Evolutionary conservation across 106 monocot genomes (phyloP).

Genomic region (Dactylorhiza incarnata): DNA sequence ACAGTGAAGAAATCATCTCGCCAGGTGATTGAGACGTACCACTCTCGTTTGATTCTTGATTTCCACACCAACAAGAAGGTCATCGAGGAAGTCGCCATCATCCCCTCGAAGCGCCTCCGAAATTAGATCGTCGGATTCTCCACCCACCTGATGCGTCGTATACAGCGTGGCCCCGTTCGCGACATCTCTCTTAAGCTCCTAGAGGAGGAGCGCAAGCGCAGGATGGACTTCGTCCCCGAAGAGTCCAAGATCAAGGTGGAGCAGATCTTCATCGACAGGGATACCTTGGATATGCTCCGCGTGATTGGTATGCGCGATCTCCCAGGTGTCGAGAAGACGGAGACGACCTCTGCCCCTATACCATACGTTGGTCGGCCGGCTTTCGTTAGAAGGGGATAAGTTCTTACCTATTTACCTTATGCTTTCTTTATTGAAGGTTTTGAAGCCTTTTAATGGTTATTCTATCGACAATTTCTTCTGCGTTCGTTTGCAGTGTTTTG

Average conservation of each 20-base stretch:
- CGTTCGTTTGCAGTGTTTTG: too few species aligned
- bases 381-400: background rate
- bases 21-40: constrained; percentile 21
- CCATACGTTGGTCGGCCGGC: background rate
- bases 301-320: constrained; percentile 19
- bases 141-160: constrained; percentile 26
- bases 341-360: background rate
- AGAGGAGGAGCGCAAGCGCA: constrained; percentile 25
- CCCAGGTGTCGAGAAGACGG: constrained; percentile 14
- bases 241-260: constrained; percentile 20
- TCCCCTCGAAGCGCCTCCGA: constrained; percentile 30
- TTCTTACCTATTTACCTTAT: too few species aligned
- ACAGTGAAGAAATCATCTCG: constrained; percentile 27
- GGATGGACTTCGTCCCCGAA: constrained; percentile 25
- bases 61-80: constrained; percentile 32
- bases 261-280: constrained; percentile 17
- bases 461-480: too few species aligned
- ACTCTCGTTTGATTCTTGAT: constrained; percentile 25
- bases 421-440: too few species aligned
- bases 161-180: constrained; percentile 23
- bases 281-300: constrained; percentile 17
- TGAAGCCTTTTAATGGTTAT: too few species aligned
- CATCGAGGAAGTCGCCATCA: constrained; percentile 22
- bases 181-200: constrained; percentile 26
- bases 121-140: constrained; percentile 30